phyloP scores from a whole-genome alignment of 768 basidiomycete genomes.

The Podaxis carcinomalis region DNA sequence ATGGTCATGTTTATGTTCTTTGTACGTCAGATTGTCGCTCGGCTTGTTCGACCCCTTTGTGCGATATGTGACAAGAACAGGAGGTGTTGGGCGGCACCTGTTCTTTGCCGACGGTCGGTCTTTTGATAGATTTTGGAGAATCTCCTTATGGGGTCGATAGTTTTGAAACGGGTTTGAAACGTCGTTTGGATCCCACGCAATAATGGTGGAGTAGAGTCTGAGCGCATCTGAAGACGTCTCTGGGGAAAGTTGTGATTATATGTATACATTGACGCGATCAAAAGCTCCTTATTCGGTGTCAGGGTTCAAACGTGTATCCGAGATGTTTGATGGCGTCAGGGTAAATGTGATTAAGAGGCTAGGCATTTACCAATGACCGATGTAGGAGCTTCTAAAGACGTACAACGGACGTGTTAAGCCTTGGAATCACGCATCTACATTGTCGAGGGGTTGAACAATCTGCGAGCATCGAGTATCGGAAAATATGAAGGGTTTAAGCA shows the following conservation, averaged over 20 bases:
- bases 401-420: not conserved
- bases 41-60: not conserved
- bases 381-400: not conserved
- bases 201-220: not conserved
- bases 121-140: not conserved
- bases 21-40: not conserved
- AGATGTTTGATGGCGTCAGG: not conserved
- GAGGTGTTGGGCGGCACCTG: not conserved
- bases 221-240: not conserved
- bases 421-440: not conserved
- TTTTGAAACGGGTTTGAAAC: not conserved
- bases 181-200: not conserved
- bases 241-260: not conserved
- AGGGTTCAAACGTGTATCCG: not conserved
- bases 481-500: not conserved
- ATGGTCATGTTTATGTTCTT: not conserved
- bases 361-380: not conserved
- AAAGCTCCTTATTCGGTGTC: not conserved
- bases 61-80: not conserved
- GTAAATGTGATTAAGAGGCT: not conserved
- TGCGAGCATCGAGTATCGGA: not conserved
- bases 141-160: not conserved
- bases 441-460: not conserved
- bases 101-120: not conserved
- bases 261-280: not conserved